Percentiles rank a stretch among this genome's conserved stretches.
These are phyloP conservation scores for Lobosporangium transversale DNA, from an alignment of 192 early-diverging fungal genomes.

Conservation along the genomic window DNA sequence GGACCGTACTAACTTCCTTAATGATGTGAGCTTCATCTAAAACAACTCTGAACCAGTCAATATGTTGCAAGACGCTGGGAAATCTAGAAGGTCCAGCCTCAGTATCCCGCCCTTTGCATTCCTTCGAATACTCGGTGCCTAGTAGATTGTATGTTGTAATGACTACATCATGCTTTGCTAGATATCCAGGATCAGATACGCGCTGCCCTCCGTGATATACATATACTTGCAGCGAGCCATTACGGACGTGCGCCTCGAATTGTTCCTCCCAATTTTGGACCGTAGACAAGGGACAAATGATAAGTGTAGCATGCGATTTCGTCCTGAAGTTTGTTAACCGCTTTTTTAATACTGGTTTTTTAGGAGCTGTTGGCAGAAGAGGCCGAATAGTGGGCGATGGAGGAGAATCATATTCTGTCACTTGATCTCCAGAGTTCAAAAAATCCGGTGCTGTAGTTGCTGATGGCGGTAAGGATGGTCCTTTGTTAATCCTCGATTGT, in stretches of 20 bases:
- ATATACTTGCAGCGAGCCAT: slow-evolving; percentile 53
- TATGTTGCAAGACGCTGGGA: slow-evolving; percentile 60
- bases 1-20: slow-evolving; percentile 80
- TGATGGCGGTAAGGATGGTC: background rate
- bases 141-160: slow-evolving; percentile 64
- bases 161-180: slow-evolving; percentile 56
- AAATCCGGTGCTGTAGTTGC: slow-evolving; percentile 22
- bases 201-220: slow-evolving; percentile 63
- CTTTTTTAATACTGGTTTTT: slow-evolving; percentile 24
- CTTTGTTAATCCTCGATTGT: background rate
- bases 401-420: slow-evolving; percentile 46
- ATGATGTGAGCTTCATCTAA: slow-evolving; percentile 96
- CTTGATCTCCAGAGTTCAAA: slow-evolving; percentile 22
- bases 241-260: slow-evolving; percentile 47
- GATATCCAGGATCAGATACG: slow-evolving; percentile 25
- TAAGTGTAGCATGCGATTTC: slow-evolving; percentile 61
- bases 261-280: slow-evolving; percentile 66
- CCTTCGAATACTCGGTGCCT: slow-evolving; percentile 56
- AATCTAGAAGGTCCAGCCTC: slow-evolving; percentile 22
- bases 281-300: slow-evolving; percentile 63
- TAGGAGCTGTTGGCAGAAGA: slow-evolving; percentile 17
- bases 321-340: slow-evolving; percentile 16
- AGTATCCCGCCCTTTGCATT: slow-evolving; percentile 38
- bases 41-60: slow-evolving; percentile 88
- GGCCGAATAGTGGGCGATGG: slow-evolving; percentile 18